A percentile compares a stretch with the other conserved stretches of the same genome.
Evolutionary conservation across 805 yeast genomes (phyloP).

Genomic region (Sugiyamaella smithiae): DNA sequence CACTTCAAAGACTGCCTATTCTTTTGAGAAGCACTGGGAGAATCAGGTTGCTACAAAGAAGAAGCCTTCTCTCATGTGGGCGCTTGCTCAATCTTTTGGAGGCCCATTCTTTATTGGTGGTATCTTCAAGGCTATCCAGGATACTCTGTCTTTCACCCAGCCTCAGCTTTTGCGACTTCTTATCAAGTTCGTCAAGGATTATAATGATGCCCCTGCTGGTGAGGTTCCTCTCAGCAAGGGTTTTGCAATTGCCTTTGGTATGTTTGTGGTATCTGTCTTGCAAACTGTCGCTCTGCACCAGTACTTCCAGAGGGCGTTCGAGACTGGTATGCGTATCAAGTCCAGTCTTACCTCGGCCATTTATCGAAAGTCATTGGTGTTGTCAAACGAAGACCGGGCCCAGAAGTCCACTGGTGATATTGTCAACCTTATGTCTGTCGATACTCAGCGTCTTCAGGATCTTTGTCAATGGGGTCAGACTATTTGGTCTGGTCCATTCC

Average conservation of each 20-base stretch:
- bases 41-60: constrained; percentile 41
- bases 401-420: constrained; percentile 76
- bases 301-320: constrained; percentile 49
- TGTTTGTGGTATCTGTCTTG: constrained; percentile 60
- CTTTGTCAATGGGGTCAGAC: constrained; percentile 73
- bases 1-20: constrained; percentile 50
- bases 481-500: constrained; percentile 93
- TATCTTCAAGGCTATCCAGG: constrained; percentile 67
- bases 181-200: constrained; percentile 59
- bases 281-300: constrained; percentile 67
- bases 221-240: constrained; percentile 52
- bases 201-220: constrained; percentile 26
- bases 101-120: constrained; percentile 67
- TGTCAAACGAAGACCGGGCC: constrained; percentile 53
- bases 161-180: constrained; percentile 75
- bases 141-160: constrained; percentile 77
- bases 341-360: constrained; percentile 65
- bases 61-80: constrained; percentile 51
- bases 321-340: constrained; percentile 63
- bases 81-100: constrained; percentile 73
- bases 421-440: constrained; percentile 73
- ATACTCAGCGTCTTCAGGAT: constrained; percentile 62
- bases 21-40: constrained; percentile 61
- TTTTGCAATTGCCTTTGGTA: constrained; percentile 54
- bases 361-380: constrained; percentile 59